Conservation (phyloP, 139 green algal species). For the Diplosphaera chodatii region DNA sequence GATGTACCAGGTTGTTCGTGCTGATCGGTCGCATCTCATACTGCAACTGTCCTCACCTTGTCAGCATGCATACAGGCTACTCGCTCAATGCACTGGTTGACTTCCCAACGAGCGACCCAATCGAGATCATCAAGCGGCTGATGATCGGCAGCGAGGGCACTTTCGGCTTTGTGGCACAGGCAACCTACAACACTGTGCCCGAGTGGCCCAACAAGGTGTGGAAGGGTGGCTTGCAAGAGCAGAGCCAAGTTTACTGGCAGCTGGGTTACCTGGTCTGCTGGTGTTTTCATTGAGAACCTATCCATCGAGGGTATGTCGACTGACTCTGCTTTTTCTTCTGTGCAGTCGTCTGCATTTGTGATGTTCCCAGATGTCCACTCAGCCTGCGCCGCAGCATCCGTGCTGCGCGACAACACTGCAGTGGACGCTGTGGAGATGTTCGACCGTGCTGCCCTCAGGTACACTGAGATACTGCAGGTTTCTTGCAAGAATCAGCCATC, state of each 20-base stretch:
- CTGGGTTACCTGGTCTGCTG: too few relatives aligned
- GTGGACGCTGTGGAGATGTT: constrained; percentile 98
- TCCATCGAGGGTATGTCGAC: too few relatives aligned
- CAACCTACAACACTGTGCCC: constrained; percentile 92
- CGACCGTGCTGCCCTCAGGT: constrained; percentile 60
- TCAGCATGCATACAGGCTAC: constrained; percentile 84
- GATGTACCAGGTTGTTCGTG: too few relatives aligned
- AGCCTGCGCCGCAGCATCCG: constrained; percentile 65
- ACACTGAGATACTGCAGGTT: neutral
- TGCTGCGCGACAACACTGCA: constrained; percentile 77
- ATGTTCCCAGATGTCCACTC: constrained; percentile 85
- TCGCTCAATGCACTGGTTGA: constrained; percentile 91
- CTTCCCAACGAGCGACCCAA: constrained; percentile 79
- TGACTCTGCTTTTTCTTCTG: neutral
- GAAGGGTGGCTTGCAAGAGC: neutral
- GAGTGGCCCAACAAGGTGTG: constrained; percentile 76
- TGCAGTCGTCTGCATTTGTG: constrained; percentile 76
- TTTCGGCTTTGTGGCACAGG: constrained; percentile 82
- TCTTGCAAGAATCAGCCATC: too few relatives aligned
- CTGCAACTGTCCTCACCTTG: too few relatives aligned
- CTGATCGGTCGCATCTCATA: too few relatives aligned
- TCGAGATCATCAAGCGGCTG: constrained; percentile 94
- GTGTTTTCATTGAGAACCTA: too few relatives aligned
- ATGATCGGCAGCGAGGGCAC: constrained; percentile 94
- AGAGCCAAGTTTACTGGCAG: too few relatives aligned